Evolutionary conservation across 2,329 filamentous ascomycete genomes (phyloP).

Genomic region (Westerdykella sp.): DNA sequence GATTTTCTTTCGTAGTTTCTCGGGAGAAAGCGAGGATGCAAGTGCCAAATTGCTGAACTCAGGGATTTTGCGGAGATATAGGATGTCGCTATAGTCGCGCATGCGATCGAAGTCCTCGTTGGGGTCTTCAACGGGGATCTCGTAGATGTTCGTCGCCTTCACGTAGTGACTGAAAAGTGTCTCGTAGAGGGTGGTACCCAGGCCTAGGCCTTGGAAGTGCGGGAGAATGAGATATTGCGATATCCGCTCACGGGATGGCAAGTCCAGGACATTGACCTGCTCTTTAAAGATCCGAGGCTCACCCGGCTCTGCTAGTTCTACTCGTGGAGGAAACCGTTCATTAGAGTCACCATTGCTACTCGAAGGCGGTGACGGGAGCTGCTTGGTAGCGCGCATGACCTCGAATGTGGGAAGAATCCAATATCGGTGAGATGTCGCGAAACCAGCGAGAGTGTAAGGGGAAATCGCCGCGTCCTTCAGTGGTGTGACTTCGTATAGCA

Average conservation of each 20-base stretch:
- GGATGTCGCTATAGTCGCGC: constrained; percentile 67
- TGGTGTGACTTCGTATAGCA: constrained; percentile 49
- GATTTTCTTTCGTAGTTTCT: constrained; percentile 49
- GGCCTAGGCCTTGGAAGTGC: constrained; percentile 73
- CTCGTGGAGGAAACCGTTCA: constrained; percentile 27
- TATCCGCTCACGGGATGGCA: constrained; percentile 74
- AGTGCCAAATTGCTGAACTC: constrained; percentile 51
- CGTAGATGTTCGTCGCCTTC: constrained; percentile 61
- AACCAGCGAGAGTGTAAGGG: constrained; percentile 74
- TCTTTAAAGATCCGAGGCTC: constrained; percentile 26
- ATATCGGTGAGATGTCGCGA: constrained; percentile 84
- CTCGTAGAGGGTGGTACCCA: constrained; percentile 75
- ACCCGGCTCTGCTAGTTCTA: constrained; percentile 16
- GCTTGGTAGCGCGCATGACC: constrained; percentile 33
- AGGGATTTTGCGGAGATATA: constrained; percentile 54
- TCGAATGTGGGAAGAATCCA: constrained; percentile 55
- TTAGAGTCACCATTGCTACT: constrained; percentile 34
- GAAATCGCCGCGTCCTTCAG: constrained; percentile 19
- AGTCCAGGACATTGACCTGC: constrained; percentile 46
- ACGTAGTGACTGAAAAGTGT: constrained; percentile 68
- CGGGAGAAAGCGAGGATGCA: constrained; percentile 45
- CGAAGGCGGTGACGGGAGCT: constrained; percentile 27
- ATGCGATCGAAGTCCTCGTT: constrained; percentile 80
- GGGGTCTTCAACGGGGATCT: constrained; percentile 91
- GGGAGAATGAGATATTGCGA: constrained; percentile 92